These are phyloP conservation scores for Penicillium sclerotiorum DNA, from an alignment of 2,329 filamentous ascomycete species.

Conservation along the genomic window DNA sequence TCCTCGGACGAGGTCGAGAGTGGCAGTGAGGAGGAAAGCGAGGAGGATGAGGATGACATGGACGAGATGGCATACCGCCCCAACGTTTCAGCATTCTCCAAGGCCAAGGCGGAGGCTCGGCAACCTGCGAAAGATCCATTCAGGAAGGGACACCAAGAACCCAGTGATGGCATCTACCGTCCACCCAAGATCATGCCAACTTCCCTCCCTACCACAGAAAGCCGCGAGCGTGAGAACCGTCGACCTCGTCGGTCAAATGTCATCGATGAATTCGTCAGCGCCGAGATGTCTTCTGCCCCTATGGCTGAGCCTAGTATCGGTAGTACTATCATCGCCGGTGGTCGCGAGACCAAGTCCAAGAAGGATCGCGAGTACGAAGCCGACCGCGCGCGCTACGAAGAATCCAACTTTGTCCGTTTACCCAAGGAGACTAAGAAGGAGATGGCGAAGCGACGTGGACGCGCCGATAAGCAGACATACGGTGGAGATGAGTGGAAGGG, in stretches of 20 bases:
- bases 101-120: constrained; percentile 41
- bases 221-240: constrained; percentile 61
- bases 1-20: constrained; percentile 26
- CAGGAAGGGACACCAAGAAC: constrained; percentile 25
- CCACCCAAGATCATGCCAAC: constrained; percentile 88
- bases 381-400: constrained; percentile 84
- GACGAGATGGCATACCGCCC: constrained; percentile 66
- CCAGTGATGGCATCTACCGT: constrained; percentile 73
- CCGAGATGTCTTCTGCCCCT: constrained; percentile 81
- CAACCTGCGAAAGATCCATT: constrained; percentile 18
- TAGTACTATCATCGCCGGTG: constrained; percentile 78
- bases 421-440: constrained; percentile 90
- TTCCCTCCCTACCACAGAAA: constrained; percentile 71
- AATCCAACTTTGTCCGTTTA: constrained; percentile 85
- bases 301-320: constrained; percentile 87
- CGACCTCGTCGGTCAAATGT: constrained; percentile 74
- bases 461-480: constrained; percentile 59
- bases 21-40: constrained; percentile 31
- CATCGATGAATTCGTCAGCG: constrained; percentile 87
- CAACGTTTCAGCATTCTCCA: constrained; percentile 54
- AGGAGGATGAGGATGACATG: constrained; percentile 50
- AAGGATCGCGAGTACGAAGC: constrained; percentile 75
- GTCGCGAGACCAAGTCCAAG: constrained; percentile 76
- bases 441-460: constrained; percentile 60
- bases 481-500: constrained; percentile 94